Evolutionary conservation across 768 basidiomycete genomes (phyloP).

Genomic region (Russula compacta): DNA sequence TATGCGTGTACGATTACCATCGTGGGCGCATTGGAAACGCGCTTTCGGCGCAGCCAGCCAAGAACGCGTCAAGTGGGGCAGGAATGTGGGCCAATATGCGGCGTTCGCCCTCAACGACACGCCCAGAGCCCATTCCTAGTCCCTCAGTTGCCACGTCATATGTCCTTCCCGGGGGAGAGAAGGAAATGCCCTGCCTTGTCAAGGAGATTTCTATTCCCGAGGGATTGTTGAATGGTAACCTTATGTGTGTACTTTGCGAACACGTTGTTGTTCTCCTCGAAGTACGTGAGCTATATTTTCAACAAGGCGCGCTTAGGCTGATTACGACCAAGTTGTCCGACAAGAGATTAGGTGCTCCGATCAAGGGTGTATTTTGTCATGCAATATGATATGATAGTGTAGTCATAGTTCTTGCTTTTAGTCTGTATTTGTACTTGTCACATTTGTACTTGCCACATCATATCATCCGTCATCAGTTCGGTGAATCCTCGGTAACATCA

Average conservation of each 20-base stretch:
- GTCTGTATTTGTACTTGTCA: background rate
- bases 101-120: background rate
- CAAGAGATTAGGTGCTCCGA: background rate
- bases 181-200: background rate
- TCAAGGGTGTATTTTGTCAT: background rate
- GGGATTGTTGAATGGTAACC: background rate
- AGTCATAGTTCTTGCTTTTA: background rate
- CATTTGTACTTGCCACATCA: background rate
- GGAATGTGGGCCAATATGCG: background rate
- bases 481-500: too few relatives aligned
- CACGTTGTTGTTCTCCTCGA: background rate
- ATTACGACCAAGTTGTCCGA: background rate
- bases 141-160: background rate
- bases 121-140: background rate
- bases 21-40: background rate
- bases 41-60: background rate
- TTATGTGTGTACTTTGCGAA: background rate
- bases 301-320: background rate
- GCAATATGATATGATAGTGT: background rate
- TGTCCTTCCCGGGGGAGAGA: background rate
- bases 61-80: background rate
- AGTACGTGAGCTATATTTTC: background rate
- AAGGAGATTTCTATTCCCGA: conserved; percentile 1
- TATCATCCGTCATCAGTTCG: background rate
- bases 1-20: conserved; percentile 3